Evolutionary conservation across 768 basidiomycete species (phyloP), one percentile per base, ranked within the genome.

Genomic region (Vishniacozyma victoriae): DNA sequence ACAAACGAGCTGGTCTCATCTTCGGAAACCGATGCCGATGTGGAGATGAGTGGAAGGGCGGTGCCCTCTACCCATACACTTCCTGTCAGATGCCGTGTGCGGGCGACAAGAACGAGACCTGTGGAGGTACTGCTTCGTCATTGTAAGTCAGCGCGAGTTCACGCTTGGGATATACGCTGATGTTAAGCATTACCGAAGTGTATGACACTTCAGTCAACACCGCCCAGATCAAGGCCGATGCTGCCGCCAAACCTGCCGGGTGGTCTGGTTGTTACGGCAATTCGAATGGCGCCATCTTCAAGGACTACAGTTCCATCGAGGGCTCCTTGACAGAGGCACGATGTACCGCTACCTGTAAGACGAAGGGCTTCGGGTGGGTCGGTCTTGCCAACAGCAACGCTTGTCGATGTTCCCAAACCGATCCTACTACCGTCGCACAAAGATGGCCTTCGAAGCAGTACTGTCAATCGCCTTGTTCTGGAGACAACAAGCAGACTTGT

Each of bases 331-430:
- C 37, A 18, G 54, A 45, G 16, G 42, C 52, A 18, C 40, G 44
- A 13, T 62, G 60, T 41, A 46, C 41, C 16, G 37, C 46, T n/a
- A 27, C 49, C 5, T 62, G 60, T 48, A 20, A 35, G 25, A 41
- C 47, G 16, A 23, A 44, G 24, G 47, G 47, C 13, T 58, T 46
- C 57, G 6, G 35, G 1, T 55, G 44, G 36, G 44, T 53, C 5
- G 49, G 46, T 46, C 46, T 50, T 20, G 44, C 41, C 20, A 38
- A 47, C 38, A 49, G 55, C 13, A 55, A 52, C 35, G 31, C 46
- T 20, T 71, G 69, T 48, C 35, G 38, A 2, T 71, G 69, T 50
- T 57, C 54, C 23, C 52, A 53, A 44, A 53, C 23, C 13, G 31
- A 50, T 20, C 44, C 45, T 11, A 15, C 50, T 4, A 27, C 36